Evolutionary conservation across 1,284 basidiomycete genomes (phyloP).

Genomic region (Ceratobasidium sp.): DNA sequence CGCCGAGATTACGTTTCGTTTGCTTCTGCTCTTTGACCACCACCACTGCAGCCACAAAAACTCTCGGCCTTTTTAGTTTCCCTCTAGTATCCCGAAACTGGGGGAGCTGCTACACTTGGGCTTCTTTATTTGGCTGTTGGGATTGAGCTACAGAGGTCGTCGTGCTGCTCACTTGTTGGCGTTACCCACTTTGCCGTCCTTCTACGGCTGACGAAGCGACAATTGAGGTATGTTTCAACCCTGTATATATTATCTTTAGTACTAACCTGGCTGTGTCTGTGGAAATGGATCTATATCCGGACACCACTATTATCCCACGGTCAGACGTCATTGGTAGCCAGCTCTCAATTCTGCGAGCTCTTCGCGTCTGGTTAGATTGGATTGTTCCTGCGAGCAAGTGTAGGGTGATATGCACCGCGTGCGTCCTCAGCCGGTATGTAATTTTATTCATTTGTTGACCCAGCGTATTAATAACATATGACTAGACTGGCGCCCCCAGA

Average conservation of each 20-base stretch:
- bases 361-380: not conserved
- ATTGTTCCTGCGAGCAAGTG: not conserved
- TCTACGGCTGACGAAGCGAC: constrained; percentile 11
- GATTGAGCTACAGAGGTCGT: constrained; percentile 1
- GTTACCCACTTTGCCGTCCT: constrained; percentile 26
- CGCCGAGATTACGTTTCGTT: too few species aligned
- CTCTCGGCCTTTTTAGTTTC: too few species aligned
- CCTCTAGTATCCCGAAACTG: too few species aligned
- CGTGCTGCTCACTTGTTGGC: constrained; percentile 31
- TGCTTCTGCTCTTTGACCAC: too few species aligned
- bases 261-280: not conserved
- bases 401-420: not conserved
- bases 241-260: not conserved
- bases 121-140: constrained; percentile 19
- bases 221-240: constrained; percentile 22
- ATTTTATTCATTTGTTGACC: too few species aligned
- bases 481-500: not conserved
- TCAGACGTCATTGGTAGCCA: constrained; percentile 18
- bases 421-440: constrained; percentile 2
- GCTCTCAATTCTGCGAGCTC: not conserved
- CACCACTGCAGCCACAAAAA: too few species aligned
- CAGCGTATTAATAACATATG: not conserved
- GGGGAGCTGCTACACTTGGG: too few species aligned
- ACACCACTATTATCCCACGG: constrained; percentile 28
- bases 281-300: constrained; percentile 10